Evolutionary conservation across 2,329 filamentous ascomycete genomes (phyloP), one percentile per base, ranked within the genome.

Genomic region (Metarhizium brunneum): DNA sequence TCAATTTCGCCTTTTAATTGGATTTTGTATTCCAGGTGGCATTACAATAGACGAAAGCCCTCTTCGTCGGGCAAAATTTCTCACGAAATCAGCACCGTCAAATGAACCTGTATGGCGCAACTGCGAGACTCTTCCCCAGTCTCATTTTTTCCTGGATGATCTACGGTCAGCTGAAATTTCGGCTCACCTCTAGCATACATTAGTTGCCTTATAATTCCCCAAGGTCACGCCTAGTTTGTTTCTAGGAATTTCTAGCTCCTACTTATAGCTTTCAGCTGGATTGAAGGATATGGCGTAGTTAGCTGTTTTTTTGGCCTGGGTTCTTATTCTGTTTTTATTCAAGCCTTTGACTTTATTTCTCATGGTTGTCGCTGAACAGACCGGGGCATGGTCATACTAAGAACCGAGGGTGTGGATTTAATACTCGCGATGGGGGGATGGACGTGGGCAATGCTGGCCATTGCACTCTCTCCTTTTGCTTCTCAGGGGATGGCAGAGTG

Each of bases 401-500:
- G 38, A 8, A 20, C 30, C 11, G 16, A 32, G 3, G 38, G 25
- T 11, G n/a, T 18, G 48, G 38, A 50, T 49, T 30, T 18, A 32
- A 35, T 42, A n/a, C 25, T 38, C 25, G 36, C 14, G 18, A 13
- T 32, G 42, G 38, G 38, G 43, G 35, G 35, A 48, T 29, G 43
- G 38, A 49, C 43, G 42, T 52, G 47, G 38, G 52, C 57, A 55
- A 55, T 54, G 53, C 57, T 52, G 55, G 55, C 45, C 53, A 50
- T 57, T 57, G 55, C 47, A 55, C 55, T 55, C 55, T 54, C 48
- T 55, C 54, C 47, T 50, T 56, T 52, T 50, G 36, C 25, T 6
- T 38, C 5, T 20, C 10, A 52, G 38, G 50, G 35, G 43, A 49
- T 32, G 38, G 42, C 29, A 36, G 50, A 43, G 50, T 55, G 54